These are phyloP conservation scores for Colletotrichum viniferum DNA, from an alignment of 2,329 filamentous ascomycete genomes.

Conservation along the genomic window DNA sequence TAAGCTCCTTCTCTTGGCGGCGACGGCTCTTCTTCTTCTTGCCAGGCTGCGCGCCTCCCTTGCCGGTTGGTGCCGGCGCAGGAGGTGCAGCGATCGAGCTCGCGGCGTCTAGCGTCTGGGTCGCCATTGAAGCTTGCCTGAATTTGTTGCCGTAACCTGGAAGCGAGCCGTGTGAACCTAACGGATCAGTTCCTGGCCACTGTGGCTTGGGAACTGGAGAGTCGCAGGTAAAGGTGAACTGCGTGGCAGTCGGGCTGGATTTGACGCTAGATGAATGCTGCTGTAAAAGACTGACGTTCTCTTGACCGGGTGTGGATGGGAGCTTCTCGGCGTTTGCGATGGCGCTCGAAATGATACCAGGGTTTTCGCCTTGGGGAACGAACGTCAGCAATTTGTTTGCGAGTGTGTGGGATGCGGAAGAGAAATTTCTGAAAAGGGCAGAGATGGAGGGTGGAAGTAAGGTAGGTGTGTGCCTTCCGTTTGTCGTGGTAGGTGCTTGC, in stretches of 20 bases:
- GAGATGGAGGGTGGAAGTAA: background rate
- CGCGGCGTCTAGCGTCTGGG: slow-evolving; percentile 13
- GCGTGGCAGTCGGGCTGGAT: slow-evolving; percentile 73
- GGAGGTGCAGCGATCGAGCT: background rate
- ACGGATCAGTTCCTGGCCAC: slow-evolving; percentile 66
- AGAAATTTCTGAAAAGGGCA: background rate
- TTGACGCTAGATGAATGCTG: slow-evolving; percentile 65
- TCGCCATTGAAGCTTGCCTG: slow-evolving; percentile 25
- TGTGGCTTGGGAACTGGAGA: slow-evolving; percentile 83
- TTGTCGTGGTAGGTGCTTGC: background rate
- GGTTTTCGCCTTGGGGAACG: slow-evolving; percentile 46
- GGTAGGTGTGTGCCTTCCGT: background rate
- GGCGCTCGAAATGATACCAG: slow-evolving; percentile 87
- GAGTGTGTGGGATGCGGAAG: background rate
- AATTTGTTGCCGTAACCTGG: slow-evolving; percentile 32
- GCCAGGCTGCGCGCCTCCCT: slow-evolving; percentile 37
- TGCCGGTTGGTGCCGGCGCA: slow-evolving; percentile 32
- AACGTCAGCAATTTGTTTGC: slow-evolving; percentile 16
- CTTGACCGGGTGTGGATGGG: slow-evolving; percentile 68
- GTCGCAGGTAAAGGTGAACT: slow-evolving; percentile 97
- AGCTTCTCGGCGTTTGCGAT: slow-evolving; percentile 86
- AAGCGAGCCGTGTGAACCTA: slow-evolving; percentile 5
- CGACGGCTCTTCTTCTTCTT: slow-evolving; percentile 69
- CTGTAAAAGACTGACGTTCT: slow-evolving; percentile 79
- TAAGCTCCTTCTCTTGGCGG: slow-evolving; percentile 72